Base-by-base conservation (phyloP, 306 rosid species). In the Sindora glabra region DNA sequence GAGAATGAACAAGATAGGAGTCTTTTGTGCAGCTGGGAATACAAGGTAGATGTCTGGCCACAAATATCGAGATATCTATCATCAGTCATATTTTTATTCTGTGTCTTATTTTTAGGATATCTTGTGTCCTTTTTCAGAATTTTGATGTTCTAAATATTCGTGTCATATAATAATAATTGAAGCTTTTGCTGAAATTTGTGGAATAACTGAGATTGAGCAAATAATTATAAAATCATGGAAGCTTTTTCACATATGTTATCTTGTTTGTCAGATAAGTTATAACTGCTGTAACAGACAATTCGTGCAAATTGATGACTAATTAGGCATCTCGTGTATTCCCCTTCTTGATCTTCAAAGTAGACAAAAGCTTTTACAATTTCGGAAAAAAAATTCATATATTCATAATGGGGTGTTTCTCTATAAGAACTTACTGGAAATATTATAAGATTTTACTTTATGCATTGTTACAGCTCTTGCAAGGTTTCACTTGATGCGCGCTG, bases 1-100 rank as follows among this genome's bases (percentile, higher is more conserved):
- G 73, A 39, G 56, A 32, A 69, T 24, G 70, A 70, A n/a, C 78
- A 77, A 54, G 79, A 27, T 50, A 58, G 36, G 25, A 69, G 38
- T 57, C 54, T 74, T 29, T 53, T 18, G 59, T 62, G 80, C 85
- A 50, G 66, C 79, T 51, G 76, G 64, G 79, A 73, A 67, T 63
- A 50, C 62, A 81, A 90, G 97, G 97, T 90, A 86, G 84, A 79
- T 70, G 83, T 74, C 81, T 73, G 76, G 76, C 66, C 84, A 77
- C 78, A 49, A 63, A 39, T 74, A 54, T 72, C 77, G 65, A 81
- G 79, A 79, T 75, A 71, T 71, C 73, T 65, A 50, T 74, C 85
- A 47, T 70, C 83, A 54, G 49, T 79, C 75, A 56, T 78, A 48
- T 57, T 75, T 68, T 59, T 83, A 66, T 68, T 84, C 56, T 69